Evolutionary conservation across 2,329 filamentous ascomycete species (phyloP).

Genomic region (Rachicladosporium sp.): DNA sequence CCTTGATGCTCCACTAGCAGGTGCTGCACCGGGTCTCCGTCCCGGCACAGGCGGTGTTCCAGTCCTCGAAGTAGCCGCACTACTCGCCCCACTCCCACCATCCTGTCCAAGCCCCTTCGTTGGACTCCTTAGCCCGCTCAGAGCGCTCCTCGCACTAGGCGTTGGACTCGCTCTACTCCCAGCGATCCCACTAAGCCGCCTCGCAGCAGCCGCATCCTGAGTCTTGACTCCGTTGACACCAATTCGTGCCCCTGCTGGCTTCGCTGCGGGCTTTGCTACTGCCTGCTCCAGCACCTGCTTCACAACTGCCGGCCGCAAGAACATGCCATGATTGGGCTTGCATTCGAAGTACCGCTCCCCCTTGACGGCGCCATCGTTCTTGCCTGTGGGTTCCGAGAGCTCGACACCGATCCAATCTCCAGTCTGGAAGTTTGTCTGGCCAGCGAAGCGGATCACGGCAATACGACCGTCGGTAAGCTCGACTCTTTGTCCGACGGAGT

Average conservation of each 20-base stretch:
- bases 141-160: constrained; percentile 44
- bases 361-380: constrained; percentile 88
- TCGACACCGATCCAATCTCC: constrained; percentile 88
- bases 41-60: constrained; percentile 43
- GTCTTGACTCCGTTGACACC: constrained; percentile 16
- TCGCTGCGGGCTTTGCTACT: constrained; percentile 3
- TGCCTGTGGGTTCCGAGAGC: constrained; percentile 67
- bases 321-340: constrained; percentile 60
- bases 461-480: constrained; percentile 66
- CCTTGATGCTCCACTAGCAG: constrained; percentile 36
- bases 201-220: constrained; percentile 14
- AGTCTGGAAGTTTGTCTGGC: constrained; percentile 63
- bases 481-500: constrained; percentile 56
- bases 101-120: constrained; percentile 47
- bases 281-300: constrained; percentile 33
- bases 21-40: constrained; percentile 25
- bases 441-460: constrained; percentile 69
- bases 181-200: constrained; percentile 38
- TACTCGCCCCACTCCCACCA: constrained; percentile 40
- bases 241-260: no score
- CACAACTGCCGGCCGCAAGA: constrained; percentile 63
- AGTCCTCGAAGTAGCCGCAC: constrained; percentile 49
- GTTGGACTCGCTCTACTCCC: constrained; percentile 49
- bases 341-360: constrained; percentile 85
- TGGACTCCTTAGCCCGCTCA: constrained; percentile 54